Percentiles rank a stretch among this genome's conserved stretches.
phyloP scores from a whole-genome alignment of 1,139 yeast genomes.

The Hansenula lynferdii region DNA sequence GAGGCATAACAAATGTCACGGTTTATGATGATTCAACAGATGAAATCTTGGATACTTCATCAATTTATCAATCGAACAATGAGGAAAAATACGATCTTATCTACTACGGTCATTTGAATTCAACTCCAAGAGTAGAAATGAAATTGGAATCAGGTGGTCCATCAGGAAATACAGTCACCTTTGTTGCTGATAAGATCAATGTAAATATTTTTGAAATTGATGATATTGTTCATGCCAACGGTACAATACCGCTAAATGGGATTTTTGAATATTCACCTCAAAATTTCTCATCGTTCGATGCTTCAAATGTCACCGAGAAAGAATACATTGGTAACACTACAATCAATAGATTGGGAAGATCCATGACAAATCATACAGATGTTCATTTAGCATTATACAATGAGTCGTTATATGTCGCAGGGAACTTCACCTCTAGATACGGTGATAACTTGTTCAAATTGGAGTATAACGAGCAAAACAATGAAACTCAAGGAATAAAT shows the following conservation, averaged over 20 bases:
- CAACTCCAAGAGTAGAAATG: slow-evolving; percentile 51
- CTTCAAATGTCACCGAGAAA: slow-evolving; percentile 30
- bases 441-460: slow-evolving; percentile 31
- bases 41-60: slow-evolving; percentile 33
- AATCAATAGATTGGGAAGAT: slow-evolving; percentile 56
- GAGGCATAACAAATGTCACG: slow-evolving; percentile 80
- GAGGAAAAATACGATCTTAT: slow-evolving; percentile 76
- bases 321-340: slow-evolving; percentile 62
- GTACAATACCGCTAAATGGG: slow-evolving; percentile 49
- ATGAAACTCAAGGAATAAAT: slow-evolving; percentile 4
- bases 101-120: slow-evolving; percentile 63
- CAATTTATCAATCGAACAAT: slow-evolving; percentile 75
- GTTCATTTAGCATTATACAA: slow-evolving; percentile 32
- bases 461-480: slow-evolving; percentile 13
- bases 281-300: slow-evolving; percentile 49
- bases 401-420: slow-evolving; percentile 37
- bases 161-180: slow-evolving; percentile 26
- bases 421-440: slow-evolving; percentile 41
- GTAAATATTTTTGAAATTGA: slow-evolving; percentile 52
- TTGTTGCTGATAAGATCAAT: slow-evolving; percentile 73
- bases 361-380: slow-evolving; percentile 37
- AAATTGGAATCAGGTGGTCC: slow-evolving; percentile 33
- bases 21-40: slow-evolving; percentile 40
- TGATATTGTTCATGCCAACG: slow-evolving; percentile 32
- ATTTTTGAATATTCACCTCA: slow-evolving; percentile 75